Conservation (phyloP, 495 filamentous ascomycete genomes). For the Lindgomyces ingoldianus region DNA sequence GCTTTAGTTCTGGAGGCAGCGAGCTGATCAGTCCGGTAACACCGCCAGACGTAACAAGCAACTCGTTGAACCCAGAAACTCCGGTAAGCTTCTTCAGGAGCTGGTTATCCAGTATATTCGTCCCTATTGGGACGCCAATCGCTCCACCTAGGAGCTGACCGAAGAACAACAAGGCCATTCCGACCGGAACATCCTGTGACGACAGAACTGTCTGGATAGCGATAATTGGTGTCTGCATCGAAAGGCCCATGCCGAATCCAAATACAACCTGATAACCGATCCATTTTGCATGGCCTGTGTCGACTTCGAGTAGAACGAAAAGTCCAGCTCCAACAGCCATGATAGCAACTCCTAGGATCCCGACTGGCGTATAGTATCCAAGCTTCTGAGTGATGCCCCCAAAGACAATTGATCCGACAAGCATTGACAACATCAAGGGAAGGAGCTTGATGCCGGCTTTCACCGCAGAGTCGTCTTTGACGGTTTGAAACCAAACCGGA, state of each 20-base stretch:
- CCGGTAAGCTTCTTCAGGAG: no score
- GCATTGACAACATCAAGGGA: not conserved
- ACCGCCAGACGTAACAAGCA: no score
- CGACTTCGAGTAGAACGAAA: not conserved
- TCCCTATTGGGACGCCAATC: not conserved
- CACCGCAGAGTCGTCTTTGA: slow-evolving; percentile 63
- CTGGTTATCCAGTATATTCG: not conserved
- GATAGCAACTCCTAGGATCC: not conserved
- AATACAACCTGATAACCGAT: not conserved
- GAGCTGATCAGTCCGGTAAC: no score
- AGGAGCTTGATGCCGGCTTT: slow-evolving; percentile 56
- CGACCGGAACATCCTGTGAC: not conserved
- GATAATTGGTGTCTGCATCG: not conserved
- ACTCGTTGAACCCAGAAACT: no score
- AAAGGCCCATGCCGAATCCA: not conserved
- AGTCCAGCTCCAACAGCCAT: not conserved
- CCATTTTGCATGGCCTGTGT: not conserved
- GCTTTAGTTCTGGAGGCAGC: no score
- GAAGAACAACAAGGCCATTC: not conserved
- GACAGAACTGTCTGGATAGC: not conserved
- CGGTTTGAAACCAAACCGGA: slow-evolving; percentile 25
- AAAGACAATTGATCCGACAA: not conserved
- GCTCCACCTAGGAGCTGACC: not conserved
- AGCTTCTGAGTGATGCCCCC: not conserved
- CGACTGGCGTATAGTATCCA: not conserved